Base-by-base conservation (phyloP, 2,329 filamentous ascomycete genomes). In the Colletotrichum viniferum region DNA sequence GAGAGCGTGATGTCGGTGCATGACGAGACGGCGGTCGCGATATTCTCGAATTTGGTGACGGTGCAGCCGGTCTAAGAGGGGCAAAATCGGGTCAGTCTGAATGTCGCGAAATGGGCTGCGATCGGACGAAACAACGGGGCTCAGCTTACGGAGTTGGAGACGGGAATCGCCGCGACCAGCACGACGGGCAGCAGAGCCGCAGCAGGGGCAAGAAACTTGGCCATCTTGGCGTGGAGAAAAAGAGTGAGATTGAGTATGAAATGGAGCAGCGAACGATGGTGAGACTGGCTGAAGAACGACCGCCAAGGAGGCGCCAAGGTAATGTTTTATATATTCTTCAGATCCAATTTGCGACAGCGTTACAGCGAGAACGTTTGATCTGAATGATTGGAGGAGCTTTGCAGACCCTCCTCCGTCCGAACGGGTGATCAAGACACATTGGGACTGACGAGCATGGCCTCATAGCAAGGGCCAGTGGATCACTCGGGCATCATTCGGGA, bases 1-100 rank as follows among this genome's bases (percentile, higher is more conserved):
- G 64, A 73, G 62, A 76, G 73, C 26, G 69, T 76, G 36, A 76
- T 76, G 6, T 60, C 16, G 48, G 58, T 68, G 64, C 73, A 76
- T 16, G 73, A 58, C 32, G 36, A 56, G 43, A 76, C 73, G 7
- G 73, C 73, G 7, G 66, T 60, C 36, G 69, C 73, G 18, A 76
- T 76, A 36, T 52, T 63, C 26, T 66, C 69, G 18, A 24, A 76
- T 12, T 64, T 34, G 18, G 69, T 76, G 4, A 76, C 69, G 4
- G 26, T 64, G 58, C 73, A 76, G 12, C 62, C 69, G 32, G 63
- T 34, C 73, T 76, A 26, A 38, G 48, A 56, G 16, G 34, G 28
- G 34, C 32, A 12, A 12, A 56, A 32, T n/a, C 10, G 58, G 58
- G 58, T 75, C 48, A 76, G 64, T 60, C 8, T 14, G 13, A 21